Evolutionary conservation across 2,329 filamentous ascomycete genomes (phyloP).

Genomic region (Fusarium sp.): DNA sequence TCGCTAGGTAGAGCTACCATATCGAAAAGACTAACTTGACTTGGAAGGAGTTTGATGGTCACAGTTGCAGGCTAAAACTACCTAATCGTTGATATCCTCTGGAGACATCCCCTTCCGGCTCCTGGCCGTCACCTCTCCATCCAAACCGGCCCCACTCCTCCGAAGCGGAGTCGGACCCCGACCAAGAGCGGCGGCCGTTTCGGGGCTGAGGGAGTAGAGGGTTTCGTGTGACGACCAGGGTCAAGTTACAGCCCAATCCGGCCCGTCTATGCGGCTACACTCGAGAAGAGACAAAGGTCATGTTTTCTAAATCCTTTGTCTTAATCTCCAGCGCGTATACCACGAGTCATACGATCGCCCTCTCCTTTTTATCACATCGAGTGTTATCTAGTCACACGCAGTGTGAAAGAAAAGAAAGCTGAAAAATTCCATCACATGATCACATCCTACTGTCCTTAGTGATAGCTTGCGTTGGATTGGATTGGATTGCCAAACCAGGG

Average conservation of each 20-base stretch:
- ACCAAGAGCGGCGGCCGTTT: neutral
- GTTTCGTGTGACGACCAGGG: neutral
- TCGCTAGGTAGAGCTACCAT: neutral
- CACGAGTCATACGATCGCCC: neutral
- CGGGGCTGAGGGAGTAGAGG: neutral
- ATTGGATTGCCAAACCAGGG: constrained; percentile 10
- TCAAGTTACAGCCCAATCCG: neutral
- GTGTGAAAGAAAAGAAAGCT: neutral
- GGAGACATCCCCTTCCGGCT: neutral
- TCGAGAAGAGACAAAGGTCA: neutral
- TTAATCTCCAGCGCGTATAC: neutral
- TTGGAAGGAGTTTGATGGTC: neutral
- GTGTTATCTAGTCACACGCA: neutral
- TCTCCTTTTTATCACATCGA: neutral
- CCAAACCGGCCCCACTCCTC: constrained; percentile 26
- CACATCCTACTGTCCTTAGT: neutral
- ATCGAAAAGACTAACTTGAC: neutral
- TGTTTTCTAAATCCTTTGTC: neutral
- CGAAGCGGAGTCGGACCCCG: constrained; percentile 12
- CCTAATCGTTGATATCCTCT: neutral
- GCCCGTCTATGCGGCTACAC: neutral
- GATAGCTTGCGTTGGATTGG: neutral
- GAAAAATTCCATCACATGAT: constrained; percentile 8
- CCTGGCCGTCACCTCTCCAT: neutral
- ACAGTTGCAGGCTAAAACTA: neutral